These are phyloP conservation scores for Aspergillus pseudoviridinutans DNA, from an alignment of 2,329 filamentous ascomycete genomes.

Conservation along the genomic window DNA sequence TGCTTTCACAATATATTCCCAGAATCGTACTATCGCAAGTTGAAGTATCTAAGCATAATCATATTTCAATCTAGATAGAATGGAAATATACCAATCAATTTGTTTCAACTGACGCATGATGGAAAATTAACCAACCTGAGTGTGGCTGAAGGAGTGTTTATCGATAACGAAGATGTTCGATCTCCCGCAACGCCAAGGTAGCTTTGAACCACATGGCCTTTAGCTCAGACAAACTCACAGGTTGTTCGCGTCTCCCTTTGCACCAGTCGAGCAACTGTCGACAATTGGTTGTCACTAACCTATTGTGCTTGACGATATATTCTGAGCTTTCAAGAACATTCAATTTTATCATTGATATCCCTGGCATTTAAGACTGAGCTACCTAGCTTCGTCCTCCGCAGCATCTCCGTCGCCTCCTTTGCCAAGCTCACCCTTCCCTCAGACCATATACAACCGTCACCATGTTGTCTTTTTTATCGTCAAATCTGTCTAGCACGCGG, in stretches of 20 bases:
- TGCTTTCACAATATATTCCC: not conserved
- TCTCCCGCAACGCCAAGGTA: not conserved
- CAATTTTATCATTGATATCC: not conserved
- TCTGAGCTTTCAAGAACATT: not conserved
- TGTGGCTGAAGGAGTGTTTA: not conserved
- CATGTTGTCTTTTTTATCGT: conserved; percentile 65
- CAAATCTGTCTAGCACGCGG: conserved; percentile 62
- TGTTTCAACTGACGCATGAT: not conserved
- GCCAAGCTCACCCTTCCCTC: not conserved
- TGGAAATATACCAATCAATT: not conserved
- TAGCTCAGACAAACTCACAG: conserved; percentile 1
- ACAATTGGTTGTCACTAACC: not conserved
- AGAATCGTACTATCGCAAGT: not conserved
- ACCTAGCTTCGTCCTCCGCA: conserved; percentile 1
- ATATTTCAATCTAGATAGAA: not conserved
- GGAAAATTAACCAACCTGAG: not conserved
- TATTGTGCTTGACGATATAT: not conserved
- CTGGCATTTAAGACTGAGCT: not conserved
- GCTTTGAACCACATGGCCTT: conserved; percentile 12
- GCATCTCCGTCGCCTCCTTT: conserved; percentile 6
- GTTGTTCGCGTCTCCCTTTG: conserved; percentile 4
- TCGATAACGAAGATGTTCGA: not conserved
- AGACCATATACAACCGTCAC: conserved; percentile 23
- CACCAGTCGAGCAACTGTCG: not conserved
- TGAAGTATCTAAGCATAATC: not conserved